Evolutionary conservation across 805 yeast genomes (phyloP).

Genomic region (Zygoascus tannicola): DNA sequence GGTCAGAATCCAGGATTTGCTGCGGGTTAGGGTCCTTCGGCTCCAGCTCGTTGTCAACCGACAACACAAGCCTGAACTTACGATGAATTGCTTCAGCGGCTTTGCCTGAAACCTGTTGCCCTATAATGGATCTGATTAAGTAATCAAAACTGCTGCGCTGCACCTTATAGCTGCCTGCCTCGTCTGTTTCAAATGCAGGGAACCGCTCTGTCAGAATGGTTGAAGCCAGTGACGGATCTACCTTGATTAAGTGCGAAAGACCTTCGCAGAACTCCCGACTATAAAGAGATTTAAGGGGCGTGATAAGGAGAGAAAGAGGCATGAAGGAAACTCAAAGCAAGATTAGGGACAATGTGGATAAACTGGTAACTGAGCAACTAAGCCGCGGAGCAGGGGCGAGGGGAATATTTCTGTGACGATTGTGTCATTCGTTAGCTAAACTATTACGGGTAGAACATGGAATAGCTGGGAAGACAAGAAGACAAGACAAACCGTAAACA

Average conservation of each 20-base stretch:
- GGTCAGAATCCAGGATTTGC: constrained; percentile 32
- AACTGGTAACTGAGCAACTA: too few species aligned
- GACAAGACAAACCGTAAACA: too few species aligned
- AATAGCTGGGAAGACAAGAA: too few species aligned
- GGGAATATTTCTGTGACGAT: too few species aligned
- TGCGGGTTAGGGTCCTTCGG: constrained; percentile 44
- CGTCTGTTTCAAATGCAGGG: constrained; percentile 19
- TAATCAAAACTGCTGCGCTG: constrained; percentile 9
- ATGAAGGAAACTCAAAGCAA: too few species aligned
- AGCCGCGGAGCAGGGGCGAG: too few species aligned
- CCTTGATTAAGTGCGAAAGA: constrained; percentile 25
- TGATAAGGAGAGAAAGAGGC: too few species aligned
- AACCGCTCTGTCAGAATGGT: constrained; percentile 24
- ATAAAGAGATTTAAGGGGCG: constrained; percentile 13
- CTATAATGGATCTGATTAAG: constrained; percentile 21
- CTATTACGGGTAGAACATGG: too few species aligned
- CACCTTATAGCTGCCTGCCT: constrained; percentile 1
- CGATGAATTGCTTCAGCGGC: constrained; percentile 62
- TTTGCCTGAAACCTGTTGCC: constrained; percentile 42
- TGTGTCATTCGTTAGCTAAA: too few species aligned
- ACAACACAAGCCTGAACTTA: constrained; percentile 32
- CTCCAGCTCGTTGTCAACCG: constrained; percentile 17
- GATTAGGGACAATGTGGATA: too few species aligned
- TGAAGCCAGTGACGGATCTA: constrained; percentile 33
- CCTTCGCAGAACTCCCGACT: constrained; percentile 30